Base-by-base conservation (phyloP, 805 yeast genomes). In the Lipomyces starkeyi region DNA sequence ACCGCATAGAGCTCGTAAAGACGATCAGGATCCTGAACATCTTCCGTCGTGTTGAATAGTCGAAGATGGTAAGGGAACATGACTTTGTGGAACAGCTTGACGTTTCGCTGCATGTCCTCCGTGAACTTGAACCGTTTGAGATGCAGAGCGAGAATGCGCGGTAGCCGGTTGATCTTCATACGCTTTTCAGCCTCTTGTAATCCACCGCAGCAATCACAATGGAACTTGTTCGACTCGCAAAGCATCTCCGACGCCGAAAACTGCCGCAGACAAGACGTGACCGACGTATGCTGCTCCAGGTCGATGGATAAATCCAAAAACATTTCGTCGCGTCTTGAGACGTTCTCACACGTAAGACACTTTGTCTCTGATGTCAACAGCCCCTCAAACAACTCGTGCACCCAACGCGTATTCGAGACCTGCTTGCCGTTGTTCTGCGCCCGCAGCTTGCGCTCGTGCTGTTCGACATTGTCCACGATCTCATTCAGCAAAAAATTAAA, bases 171-270 rank as follows among this genome's bases (percentile, higher is more conserved):
- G 59, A 95, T 81, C 69, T 90, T 91, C 80, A 93, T 93, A 13
- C 94, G 86, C 78, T 95, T 92, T 70, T 92, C 93, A 2, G 98
- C 98, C 74, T 94, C 98, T 78, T 95, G 98, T 61, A 93, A 83
- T 0, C 97, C 91, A 69, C 90, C 89, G 76, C 99, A 95, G 27
- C 85, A 84, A 76, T 94, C 97, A 80, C 99, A 95, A 77, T 91
- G 90, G 77, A 94, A 95, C 80, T 95, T 95, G 79, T 95, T 94
- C 49, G 91, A 87, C 61, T 91, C 97, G 57, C 88, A 88, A 64
- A 95, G 83, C 81, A 92, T 87, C 77, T 95, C 99, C 76, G 89
- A 88, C 64, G 90, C 91, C 9, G 94, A 88, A 75, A 93, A 95
- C 78, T 91, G 91, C 66, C 89, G 87, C 65, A 94, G 80, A 70